Conservation (phyloP, 139 green algal genomes). For the Mesotaenium endlicherianum region DNA sequence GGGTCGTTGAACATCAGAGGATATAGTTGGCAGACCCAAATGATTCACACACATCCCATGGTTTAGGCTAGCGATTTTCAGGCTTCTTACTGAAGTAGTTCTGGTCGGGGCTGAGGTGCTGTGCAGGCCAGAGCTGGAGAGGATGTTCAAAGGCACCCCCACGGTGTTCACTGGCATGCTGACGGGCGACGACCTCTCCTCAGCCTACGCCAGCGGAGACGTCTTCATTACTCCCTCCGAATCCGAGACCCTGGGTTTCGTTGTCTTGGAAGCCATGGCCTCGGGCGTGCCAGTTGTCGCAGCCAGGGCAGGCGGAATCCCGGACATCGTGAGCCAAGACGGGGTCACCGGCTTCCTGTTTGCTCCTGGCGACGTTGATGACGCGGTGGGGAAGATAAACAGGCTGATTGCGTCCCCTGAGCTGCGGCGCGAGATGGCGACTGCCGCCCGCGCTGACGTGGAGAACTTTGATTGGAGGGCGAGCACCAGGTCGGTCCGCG, state of each 20-base stretch:
- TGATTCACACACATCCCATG: no score
- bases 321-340: constrained; percentile 76
- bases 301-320: constrained; percentile 71
- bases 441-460: constrained; percentile 30
- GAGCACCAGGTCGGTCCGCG: constrained; percentile 27
- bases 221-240: constrained; percentile 95
- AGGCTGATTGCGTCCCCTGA: constrained; percentile 23
- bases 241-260: constrained; percentile 94
- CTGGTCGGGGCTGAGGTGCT: no score
- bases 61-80: no score
- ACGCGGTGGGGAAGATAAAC: constrained; percentile 27
- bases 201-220: constrained; percentile 88
- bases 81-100: no score
- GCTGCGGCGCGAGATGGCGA: constrained; percentile 6
- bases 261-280: constrained; percentile 97
- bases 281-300: constrained; percentile 84
- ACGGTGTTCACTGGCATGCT: constrained; percentile 52
- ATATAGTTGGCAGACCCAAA: no score
- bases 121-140: constrained; percentile 65
- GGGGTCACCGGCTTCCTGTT: constrained; percentile 67
- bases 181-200: constrained; percentile 75
- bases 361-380: constrained; percentile 31
- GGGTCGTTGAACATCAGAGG: no score
- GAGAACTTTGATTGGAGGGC: constrained; percentile 49
- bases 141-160: constrained; percentile 63